Percentiles rank a stretch among this genome's conserved stretches.
Evolutionary conservation across 2,329 filamentous ascomycete species (phyloP).

Genomic region (Pyricularia sp.): DNA sequence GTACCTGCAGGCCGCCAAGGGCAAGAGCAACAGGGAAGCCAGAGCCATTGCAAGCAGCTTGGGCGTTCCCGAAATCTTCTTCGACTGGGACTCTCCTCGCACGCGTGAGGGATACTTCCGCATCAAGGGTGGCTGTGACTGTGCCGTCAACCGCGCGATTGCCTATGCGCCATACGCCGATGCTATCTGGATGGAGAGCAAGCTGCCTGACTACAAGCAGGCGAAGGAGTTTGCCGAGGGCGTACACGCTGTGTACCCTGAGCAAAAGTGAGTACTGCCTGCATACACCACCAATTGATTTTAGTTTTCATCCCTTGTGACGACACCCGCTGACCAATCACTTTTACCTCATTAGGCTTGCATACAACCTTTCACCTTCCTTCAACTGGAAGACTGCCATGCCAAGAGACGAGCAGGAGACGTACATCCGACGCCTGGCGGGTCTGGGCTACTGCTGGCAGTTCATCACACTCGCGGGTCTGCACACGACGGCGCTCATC

Average conservation of each 20-base stretch:
- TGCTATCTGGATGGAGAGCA: constrained; percentile 99
- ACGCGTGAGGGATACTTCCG: constrained; percentile 95
- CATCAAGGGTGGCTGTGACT: constrained; percentile 83
- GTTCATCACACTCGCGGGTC: constrained; percentile 97
- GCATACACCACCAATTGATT: constrained; percentile 2
- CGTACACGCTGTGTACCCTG: constrained; percentile 88
- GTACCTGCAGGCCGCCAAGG: constrained; percentile 61
- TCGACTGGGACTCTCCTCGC: constrained; percentile 90
- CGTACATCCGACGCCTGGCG: constrained; percentile 87
- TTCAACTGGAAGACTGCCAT: constrained; percentile 99
- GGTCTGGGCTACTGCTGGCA: constrained; percentile 96
- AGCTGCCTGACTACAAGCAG: constrained; percentile 84
- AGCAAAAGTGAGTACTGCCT: constrained; percentile 69
- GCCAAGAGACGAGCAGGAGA: constrained; percentile 86
- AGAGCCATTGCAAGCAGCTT: constrained; percentile 69
- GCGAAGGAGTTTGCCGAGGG: constrained; percentile 89
- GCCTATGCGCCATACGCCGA: constrained; percentile 92
- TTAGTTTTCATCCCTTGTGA: background rate
- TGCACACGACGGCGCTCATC: constrained; percentile 93
- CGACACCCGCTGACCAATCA: background rate
- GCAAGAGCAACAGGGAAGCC: constrained; percentile 79
- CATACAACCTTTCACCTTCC: constrained; percentile 95
- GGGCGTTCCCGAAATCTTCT: constrained; percentile 77
- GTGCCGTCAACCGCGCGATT: constrained; percentile 80
- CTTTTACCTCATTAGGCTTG: constrained; percentile 53